Conservation (phyloP, 371 early-diverging fungal genomes). For the Mucor irregularis region DNA sequence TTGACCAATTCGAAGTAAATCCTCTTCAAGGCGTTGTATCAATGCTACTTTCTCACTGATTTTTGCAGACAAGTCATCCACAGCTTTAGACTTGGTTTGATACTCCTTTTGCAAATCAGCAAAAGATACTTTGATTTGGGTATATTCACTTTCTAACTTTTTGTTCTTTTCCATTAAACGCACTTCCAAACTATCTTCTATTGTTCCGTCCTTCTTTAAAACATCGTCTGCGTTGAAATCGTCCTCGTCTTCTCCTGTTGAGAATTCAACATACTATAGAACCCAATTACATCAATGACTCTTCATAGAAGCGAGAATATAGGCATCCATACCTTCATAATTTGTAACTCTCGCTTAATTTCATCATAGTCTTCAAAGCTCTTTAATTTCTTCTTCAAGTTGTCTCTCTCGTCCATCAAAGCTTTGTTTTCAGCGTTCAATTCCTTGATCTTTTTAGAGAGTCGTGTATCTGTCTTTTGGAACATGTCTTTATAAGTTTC, state of each 20-base stretch:
- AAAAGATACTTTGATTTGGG: constrained; percentile 64
- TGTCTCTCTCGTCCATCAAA: constrained; percentile 53
- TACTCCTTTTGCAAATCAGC: constrained; percentile 38
- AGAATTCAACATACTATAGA: constrained; percentile 50
- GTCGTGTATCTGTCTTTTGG: constrained; percentile 47
- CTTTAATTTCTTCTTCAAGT: constrained; percentile 49
- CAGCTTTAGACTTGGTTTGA: constrained; percentile 22
- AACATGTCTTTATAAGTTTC: constrained; percentile 50
- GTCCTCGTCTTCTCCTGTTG: constrained; percentile 48
- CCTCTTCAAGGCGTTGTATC: constrained; percentile 72
- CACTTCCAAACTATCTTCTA: constrained; percentile 62
- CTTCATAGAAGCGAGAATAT: neutral
- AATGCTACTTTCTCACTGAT: constrained; percentile 54
- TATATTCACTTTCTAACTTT: constrained; percentile 73
- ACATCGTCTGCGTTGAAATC: constrained; percentile 49
- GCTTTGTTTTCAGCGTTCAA: constrained; percentile 46
- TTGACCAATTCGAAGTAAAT: constrained; percentile 59
- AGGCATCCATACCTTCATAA: constrained; percentile 69
- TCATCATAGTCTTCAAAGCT: constrained; percentile 78
- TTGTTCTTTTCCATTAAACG: constrained; percentile 84
- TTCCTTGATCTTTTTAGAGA: constrained; percentile 53
- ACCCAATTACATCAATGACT: neutral
- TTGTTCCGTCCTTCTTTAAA: constrained; percentile 26
- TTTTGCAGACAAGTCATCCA: constrained; percentile 35
- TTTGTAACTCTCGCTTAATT: constrained; percentile 82